A percentile compares a stretch with the other conserved stretches of the same genome.
These are phyloP conservation scores for Nicotiana tabacum DNA, from an alignment of 257 asterid genomes.

Conservation along the genomic window DNA sequence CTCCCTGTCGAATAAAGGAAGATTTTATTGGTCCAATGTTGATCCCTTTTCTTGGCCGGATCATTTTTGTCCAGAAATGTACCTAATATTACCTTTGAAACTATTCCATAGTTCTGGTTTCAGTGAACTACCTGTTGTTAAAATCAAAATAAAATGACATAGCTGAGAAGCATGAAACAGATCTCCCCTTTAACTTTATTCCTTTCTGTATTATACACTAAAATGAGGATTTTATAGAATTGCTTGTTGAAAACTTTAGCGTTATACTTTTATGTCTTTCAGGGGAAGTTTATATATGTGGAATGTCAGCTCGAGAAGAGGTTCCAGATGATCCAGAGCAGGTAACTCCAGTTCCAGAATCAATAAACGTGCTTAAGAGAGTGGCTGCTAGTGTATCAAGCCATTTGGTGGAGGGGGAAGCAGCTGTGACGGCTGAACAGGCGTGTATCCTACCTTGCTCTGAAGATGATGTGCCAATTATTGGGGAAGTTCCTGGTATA, in stretches of 20 bases:
- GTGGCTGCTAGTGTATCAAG: slow-evolving; percentile 74
- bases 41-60: background rate
- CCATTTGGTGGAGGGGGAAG: slow-evolving; percentile 60
- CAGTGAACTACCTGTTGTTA: background rate
- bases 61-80: background rate
- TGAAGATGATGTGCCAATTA: slow-evolving; percentile 64
- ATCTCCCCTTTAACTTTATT: background rate
- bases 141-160: background rate
- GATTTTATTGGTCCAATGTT: background rate
- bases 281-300: slow-evolving; percentile 97
- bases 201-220: background rate
- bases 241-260: background rate
- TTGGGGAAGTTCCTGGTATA: slow-evolving; percentile 78
- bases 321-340: slow-evolving; percentile 84
- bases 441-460: slow-evolving; percentile 88
- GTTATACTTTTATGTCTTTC: slow-evolving; percentile 1
- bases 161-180: background rate
- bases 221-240: background rate
- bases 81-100: background rate
- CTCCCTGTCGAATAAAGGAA: background rate
- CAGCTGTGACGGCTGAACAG: slow-evolving; percentile 73
- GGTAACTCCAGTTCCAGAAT: slow-evolving; percentile 55
- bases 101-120: background rate
- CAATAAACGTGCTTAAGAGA: slow-evolving; percentile 52
- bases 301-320: slow-evolving; percentile 80